Conservation (phyloP, 2,329 filamentous ascomycete species). For the Plenodomus tracheiphilus region DNA sequence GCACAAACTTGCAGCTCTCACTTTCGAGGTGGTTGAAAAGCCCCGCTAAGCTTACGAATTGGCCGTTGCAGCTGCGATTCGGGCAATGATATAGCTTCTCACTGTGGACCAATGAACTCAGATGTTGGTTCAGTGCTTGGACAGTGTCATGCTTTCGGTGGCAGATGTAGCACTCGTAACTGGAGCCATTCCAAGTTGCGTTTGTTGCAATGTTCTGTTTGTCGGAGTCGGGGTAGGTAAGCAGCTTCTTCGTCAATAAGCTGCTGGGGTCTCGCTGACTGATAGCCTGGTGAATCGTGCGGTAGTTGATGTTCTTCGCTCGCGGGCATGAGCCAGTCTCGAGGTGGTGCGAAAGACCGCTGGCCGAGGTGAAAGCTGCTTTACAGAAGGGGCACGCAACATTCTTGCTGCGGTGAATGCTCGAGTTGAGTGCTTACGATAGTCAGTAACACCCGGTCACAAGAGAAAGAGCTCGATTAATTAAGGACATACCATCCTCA, state of each 20-base stretch:
- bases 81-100: slow-evolving; percentile 53
- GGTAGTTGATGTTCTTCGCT: slow-evolving; percentile 52
- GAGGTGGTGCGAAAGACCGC: slow-evolving; percentile 60
- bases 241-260: slow-evolving; percentile 56
- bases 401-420: slow-evolving; percentile 50
- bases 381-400: slow-evolving; percentile 62
- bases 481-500: slow-evolving; percentile 1
- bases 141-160: slow-evolving; percentile 45
- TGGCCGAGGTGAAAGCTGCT: slow-evolving; percentile 52
- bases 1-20: slow-evolving; percentile 46
- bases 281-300: slow-evolving; percentile 53
- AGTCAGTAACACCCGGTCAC: neutral
- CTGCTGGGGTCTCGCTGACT: slow-evolving; percentile 53
- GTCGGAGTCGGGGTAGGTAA: slow-evolving; percentile 38
- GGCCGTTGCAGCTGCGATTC: slow-evolving; percentile 42
- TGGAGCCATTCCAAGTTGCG: slow-evolving; percentile 49
- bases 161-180: slow-evolving; percentile 60
- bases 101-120: slow-evolving; percentile 58
- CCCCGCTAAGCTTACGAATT: slow-evolving; percentile 47
- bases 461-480: no score
- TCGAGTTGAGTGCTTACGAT: slow-evolving; percentile 57
- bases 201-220: slow-evolving; percentile 33
- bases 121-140: slow-evolving; percentile 53
- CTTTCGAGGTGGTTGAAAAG: slow-evolving; percentile 54
- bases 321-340: slow-evolving; percentile 58